phyloP scores from a whole-genome alignment of 1,284 basidiomycete species.

The Rhodotorula sp. region DNA sequence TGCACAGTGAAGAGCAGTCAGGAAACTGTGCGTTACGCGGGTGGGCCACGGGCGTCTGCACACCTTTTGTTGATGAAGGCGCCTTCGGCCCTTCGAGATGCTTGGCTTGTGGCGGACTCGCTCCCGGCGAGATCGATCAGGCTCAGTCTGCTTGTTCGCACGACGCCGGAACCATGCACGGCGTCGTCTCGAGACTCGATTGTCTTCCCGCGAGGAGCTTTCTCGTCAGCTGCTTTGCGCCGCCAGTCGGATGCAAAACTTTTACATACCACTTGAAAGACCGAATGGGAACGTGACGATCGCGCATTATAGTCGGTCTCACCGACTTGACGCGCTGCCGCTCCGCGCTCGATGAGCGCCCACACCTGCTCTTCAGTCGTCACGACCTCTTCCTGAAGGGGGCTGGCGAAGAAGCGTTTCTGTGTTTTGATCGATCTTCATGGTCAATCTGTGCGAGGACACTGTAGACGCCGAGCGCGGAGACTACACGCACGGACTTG shows the following conservation, averaged over 20 bases:
- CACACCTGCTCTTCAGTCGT: constrained; percentile 82
- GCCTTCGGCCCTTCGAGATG: constrained; percentile 85
- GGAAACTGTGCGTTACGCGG: constrained; percentile 40
- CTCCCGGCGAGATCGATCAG: constrained; percentile 96
- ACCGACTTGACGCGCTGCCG: constrained; percentile 83
- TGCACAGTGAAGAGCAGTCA: constrained; percentile 44
- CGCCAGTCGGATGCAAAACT: background rate
- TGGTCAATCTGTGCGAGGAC: background rate
- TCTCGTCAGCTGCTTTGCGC: background rate
- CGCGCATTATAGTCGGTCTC: constrained; percentile 97
- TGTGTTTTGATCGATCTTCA: constrained; percentile 24
- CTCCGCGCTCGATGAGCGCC: constrained; percentile 79
- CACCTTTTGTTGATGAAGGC: constrained; percentile 84
- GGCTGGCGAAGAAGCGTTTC: constrained; percentile 57
- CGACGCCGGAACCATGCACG: constrained; percentile 17
- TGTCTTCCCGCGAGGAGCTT: constrained; percentile 41
- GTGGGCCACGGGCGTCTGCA: background rate
- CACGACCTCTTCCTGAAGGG: constrained; percentile 85
- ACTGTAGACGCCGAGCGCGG: background rate
- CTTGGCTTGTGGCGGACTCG: constrained; percentile 90
- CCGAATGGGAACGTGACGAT: constrained; percentile 86
- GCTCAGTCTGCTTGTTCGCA: constrained; percentile 55
- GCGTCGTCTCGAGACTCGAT: constrained; percentile 48
- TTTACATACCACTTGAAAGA: constrained; percentile 73
- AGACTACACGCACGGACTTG: constrained; percentile 20